These are phyloP conservation scores for Penicillium sp. DNA, from an alignment of 2,329 filamentous ascomycete species.

Conservation along the genomic window DNA sequence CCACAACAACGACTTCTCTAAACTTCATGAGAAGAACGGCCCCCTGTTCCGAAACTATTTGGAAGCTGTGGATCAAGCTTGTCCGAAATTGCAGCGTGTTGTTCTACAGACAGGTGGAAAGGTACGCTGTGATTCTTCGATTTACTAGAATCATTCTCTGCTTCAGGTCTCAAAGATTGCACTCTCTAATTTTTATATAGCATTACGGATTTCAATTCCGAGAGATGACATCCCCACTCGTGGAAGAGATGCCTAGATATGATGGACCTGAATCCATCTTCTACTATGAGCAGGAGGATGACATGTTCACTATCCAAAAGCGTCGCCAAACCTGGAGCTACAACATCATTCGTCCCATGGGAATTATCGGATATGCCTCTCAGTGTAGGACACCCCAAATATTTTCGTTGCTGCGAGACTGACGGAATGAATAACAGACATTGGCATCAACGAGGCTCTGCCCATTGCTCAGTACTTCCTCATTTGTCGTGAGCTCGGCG, in stretches of 20 bases:
- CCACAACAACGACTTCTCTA: background rate
- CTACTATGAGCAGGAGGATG: background rate
- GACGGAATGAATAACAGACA: background rate
- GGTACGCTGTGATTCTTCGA: background rate
- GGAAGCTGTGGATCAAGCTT: background rate
- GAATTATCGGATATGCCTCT: background rate
- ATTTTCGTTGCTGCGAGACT: background rate
- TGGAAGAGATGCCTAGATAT: background rate
- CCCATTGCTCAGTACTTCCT: background rate
- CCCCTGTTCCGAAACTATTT: background rate
- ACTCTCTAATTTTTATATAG: background rate
- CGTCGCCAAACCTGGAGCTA: background rate
- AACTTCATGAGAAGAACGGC: background rate
- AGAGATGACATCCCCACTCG: background rate
- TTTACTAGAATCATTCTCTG: background rate
- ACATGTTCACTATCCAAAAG: background rate
- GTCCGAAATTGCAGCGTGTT: background rate
- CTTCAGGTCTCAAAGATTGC: background rate
- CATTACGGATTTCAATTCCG: background rate
- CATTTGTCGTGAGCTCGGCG: background rate
- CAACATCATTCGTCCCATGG: background rate
- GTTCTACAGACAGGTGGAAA: background rate
- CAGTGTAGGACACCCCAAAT: background rate
- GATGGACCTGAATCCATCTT: background rate
- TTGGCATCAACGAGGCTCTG: background rate